Base-by-base conservation (phyloP, 495 filamentous ascomycete species). In the Stereocaulon alpinum region DNA sequence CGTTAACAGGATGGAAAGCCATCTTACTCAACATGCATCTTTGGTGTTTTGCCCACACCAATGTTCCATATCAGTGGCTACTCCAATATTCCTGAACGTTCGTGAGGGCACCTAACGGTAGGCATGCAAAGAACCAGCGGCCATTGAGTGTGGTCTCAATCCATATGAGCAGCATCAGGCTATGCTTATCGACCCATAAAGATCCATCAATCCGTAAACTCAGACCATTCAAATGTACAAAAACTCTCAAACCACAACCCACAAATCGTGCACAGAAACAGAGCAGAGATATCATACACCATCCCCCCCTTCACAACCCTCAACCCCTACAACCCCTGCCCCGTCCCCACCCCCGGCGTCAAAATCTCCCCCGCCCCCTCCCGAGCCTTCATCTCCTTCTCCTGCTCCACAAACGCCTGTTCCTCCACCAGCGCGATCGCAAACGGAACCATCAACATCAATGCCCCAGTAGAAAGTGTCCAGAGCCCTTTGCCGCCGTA, bases 321-420 rank as follows among this genome's bases (percentile, higher is more conserved):
- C 41, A 29, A 27, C 20, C 10, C 14, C 18, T 34, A 56, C 42
- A 59, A 34, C 55, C 64, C 61, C 18, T 48, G 54, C 44, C 45
- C 53, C 6, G 30, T 17, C 27, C 37, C 44, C 27, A 56, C 34
- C 43, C 61, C 64, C 20, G 58, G 58, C 48, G 56, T 58, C 53
- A 64, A 66, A 72, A 85, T 83, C 74, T 86, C 81, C 67, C 82
- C 82, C 59, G 79, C 87, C 71, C 84, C 82, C 79, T 89, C 83
- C 67, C 88, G 82, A 87, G 95, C 92, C 72, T 85, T 83, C 84
- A 91, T 86, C 78, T 96, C 92, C 73, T 87, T 84, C 82, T 97
- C 93, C 89, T 93, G 90, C 79, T 96, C 92, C 60, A 88, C 76
- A 68, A 93, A 80, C 77, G 94, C 86, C 79, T 96, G 91, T 74